These are phyloP conservation scores for Priceomyces castillae DNA, from an alignment of 805 yeast species.

Conservation along the genomic window DNA sequence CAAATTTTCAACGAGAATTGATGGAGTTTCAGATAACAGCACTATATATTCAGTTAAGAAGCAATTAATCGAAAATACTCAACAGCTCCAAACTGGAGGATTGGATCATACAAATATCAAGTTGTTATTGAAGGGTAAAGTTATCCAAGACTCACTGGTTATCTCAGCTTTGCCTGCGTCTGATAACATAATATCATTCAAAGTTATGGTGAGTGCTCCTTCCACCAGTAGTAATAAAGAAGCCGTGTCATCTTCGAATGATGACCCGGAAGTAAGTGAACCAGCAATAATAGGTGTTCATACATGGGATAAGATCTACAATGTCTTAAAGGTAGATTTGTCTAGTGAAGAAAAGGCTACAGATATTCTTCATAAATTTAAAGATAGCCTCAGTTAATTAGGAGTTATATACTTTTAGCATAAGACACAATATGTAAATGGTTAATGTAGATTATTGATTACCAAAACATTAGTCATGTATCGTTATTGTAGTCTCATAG, in stretches of 20 bases:
- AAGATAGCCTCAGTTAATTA: slow-evolving; percentile 5
- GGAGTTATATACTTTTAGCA: neutral
- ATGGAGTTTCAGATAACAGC: slow-evolving; percentile 19
- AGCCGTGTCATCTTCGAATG: neutral
- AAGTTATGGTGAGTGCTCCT: slow-evolving; percentile 42
- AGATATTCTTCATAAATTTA: slow-evolving; percentile 18
- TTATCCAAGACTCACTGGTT: slow-evolving; percentile 49
- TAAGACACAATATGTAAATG: too few species aligned
- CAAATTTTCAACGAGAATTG: slow-evolving; percentile 46
- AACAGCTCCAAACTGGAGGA: slow-evolving; percentile 24
- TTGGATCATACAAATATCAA: slow-evolving; percentile 43
- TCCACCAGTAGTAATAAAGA: neutral
- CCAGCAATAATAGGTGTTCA: slow-evolving; percentile 5
- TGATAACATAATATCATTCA: slow-evolving; percentile 33
- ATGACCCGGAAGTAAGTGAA: slow-evolving; percentile 4
- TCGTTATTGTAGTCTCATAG: too few species aligned
- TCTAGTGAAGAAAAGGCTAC: slow-evolving; percentile 24
- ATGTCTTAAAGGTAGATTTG: slow-evolving; percentile 32
- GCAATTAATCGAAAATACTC: slow-evolving; percentile 28
- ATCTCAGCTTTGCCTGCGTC: slow-evolving; percentile 27
- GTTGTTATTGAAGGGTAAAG: slow-evolving; percentile 60
- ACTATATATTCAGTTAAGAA: slow-evolving; percentile 40
- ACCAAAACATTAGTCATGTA: too few species aligned
- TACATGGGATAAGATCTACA: slow-evolving; percentile 47
- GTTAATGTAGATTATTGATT: too few species aligned